These are phyloP conservation scores for Aspergillus homomorphus DNA, from an alignment of 495 filamentous ascomycete species.

Conservation along the genomic window DNA sequence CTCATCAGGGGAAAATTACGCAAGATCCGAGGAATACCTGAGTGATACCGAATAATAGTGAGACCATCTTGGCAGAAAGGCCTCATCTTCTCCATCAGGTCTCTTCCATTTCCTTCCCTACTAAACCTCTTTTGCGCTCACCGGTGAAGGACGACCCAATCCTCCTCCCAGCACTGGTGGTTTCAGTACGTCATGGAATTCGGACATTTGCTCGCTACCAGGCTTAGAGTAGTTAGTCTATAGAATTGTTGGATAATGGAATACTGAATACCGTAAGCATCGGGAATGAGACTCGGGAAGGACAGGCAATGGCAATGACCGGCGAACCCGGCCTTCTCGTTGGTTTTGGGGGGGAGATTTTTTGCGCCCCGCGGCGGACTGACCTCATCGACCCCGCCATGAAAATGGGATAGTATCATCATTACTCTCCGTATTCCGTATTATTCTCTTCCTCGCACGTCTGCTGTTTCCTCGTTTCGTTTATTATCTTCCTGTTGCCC, in stretches of 20 bases:
- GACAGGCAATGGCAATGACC: slow-evolving; percentile 10
- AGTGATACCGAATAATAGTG: background rate
- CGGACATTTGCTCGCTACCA: slow-evolving; percentile 11
- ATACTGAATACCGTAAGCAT: background rate
- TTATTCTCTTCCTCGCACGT: slow-evolving; percentile 1
- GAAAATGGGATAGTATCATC: slow-evolving; percentile 16
- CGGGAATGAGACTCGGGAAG: background rate
- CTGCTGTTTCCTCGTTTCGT: background rate
- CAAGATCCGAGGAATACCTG: background rate
- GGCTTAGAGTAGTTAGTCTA: no score
- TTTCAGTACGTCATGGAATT: slow-evolving; percentile 25
- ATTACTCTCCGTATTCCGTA: slow-evolving; percentile 17
- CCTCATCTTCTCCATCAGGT: slow-evolving; percentile 6
- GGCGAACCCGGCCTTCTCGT: slow-evolving; percentile 33
- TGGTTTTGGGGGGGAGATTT: slow-evolving; percentile 6
- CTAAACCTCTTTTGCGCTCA: slow-evolving; percentile 28
- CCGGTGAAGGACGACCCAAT: slow-evolving; percentile 17
- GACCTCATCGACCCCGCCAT: slow-evolving; percentile 40
- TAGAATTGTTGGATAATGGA: background rate
- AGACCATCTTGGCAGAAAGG: background rate
- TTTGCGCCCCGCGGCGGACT: slow-evolving; percentile 22
- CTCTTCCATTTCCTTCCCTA: slow-evolving; percentile 15
- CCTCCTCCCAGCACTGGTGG: slow-evolving; percentile 12
- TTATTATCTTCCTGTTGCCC: background rate
- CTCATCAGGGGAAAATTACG: background rate